Percentiles rank a stretch among this genome's conserved stretches.
These are phyloP conservation scores for Russula sp. DNA, from an alignment of 768 basidiomycete genomes.

Conservation along the genomic window DNA sequence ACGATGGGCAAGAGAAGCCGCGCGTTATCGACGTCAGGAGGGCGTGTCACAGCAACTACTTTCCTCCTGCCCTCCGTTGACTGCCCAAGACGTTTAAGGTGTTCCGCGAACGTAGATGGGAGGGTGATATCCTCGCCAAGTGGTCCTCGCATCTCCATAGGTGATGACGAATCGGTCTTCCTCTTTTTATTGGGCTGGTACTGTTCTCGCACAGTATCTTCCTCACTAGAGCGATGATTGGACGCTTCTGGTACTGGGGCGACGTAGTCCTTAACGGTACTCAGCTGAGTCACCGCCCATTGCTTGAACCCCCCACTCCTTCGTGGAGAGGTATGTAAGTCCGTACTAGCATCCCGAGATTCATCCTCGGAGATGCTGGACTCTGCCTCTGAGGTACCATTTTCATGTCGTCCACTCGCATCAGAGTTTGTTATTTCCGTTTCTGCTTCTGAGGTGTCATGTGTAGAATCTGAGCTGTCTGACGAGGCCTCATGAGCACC, in stretches of 20 bases:
- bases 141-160: constrained; percentile 62
- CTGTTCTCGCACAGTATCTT: not conserved
- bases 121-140: constrained; percentile 65
- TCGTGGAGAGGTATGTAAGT: constrained; percentile 27
- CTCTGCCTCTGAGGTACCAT: constrained; percentile 8
- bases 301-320: constrained; percentile 66
- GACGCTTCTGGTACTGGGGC: constrained; percentile 22
- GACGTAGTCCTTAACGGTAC: constrained; percentile 37
- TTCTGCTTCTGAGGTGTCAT: constrained; percentile 34
- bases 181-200: constrained; percentile 39
- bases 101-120: constrained; percentile 58
- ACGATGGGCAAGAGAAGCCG: constrained; percentile 81
- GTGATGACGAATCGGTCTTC: constrained; percentile 32
- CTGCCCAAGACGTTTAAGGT: constrained; percentile 29
- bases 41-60: constrained; percentile 50
- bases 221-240: not conserved
- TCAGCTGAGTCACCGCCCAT: constrained; percentile 82
- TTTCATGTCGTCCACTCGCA: constrained; percentile 15
- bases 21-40: constrained; percentile 63
- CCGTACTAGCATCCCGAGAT: constrained; percentile 21
- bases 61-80: constrained; percentile 27
- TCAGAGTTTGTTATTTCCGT: constrained; percentile 24
- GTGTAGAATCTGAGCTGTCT: constrained; percentile 73
- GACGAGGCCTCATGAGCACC: constrained; percentile 53
- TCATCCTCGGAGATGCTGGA: constrained; percentile 23